Conservation (phyloP, 257 asterid species). For the Nicotiana tabacum region DNA sequence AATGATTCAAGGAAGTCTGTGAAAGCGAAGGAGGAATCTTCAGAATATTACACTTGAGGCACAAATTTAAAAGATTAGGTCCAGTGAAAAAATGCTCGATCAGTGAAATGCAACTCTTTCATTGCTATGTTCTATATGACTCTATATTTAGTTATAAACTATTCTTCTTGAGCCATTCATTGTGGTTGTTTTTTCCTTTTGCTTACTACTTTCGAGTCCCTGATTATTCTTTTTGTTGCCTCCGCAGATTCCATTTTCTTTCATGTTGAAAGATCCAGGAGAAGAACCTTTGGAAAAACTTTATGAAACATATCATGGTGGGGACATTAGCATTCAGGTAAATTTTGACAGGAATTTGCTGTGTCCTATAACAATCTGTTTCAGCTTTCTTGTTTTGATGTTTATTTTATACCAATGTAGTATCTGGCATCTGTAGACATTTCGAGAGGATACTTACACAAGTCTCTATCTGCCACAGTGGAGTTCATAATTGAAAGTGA, state of each 20-base stretch:
- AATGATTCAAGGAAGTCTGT: background rate
- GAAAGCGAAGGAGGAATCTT: background rate
- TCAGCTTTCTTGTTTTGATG: constrained; percentile 26
- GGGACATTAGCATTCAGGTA: constrained; percentile 79
- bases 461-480: constrained; percentile 56
- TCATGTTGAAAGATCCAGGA: constrained; percentile 48
- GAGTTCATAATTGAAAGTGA: constrained; percentile 72
- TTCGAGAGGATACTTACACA: constrained; percentile 76
- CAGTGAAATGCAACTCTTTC: background rate
- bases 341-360: background rate
- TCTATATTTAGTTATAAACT: background rate
- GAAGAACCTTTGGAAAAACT: constrained; percentile 46
- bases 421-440: constrained; percentile 68
- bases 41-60: background rate
- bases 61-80: background rate
- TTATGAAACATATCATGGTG: constrained; percentile 86
- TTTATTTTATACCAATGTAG: constrained; percentile 37
- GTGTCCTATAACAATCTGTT: background rate
- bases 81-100: background rate
- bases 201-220: background rate
- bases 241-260: constrained; percentile 67
- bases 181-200: constrained; percentile 2
- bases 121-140: background rate
- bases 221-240: background rate
- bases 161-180: background rate